Conservation (phyloP, 2,329 filamentous ascomycete genomes). For the Aspergillus latus region DNA sequence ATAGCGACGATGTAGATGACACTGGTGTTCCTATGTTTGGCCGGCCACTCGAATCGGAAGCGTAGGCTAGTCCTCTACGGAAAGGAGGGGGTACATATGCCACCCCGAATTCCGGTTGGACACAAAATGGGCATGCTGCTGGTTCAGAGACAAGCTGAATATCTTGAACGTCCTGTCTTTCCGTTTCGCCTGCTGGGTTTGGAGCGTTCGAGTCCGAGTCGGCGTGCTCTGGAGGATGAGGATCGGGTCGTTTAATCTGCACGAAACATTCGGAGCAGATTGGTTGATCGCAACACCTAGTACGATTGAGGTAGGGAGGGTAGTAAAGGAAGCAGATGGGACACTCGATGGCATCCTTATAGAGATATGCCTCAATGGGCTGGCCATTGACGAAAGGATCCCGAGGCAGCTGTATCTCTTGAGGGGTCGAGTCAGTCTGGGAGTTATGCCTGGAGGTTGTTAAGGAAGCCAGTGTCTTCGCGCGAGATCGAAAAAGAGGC, state of each 20-base stretch:
- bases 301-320: constrained; percentile 89
- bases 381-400: constrained; percentile 95
- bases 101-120: constrained; percentile 93
- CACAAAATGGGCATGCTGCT: constrained; percentile 90
- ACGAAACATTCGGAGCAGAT: constrained; percentile 99
- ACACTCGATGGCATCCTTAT: constrained; percentile 87
- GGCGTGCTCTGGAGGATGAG: constrained; percentile 79
- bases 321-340: constrained; percentile 97
- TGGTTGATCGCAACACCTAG: constrained; percentile 89
- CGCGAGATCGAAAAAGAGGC: constrained; percentile 73
- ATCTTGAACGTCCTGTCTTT: constrained; percentile 43
- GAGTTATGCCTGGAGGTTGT: constrained; percentile 73
- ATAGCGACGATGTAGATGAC: constrained; percentile 81
- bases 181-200: constrained; percentile 30
- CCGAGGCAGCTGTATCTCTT: constrained; percentile 74
- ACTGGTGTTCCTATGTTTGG: constrained; percentile 66
- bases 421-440: constrained; percentile 68
- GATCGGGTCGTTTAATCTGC: constrained; percentile 93
- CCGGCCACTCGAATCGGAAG: constrained; percentile 52
- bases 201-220: constrained; percentile 44
- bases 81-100: constrained; percentile 90
- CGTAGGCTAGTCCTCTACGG: constrained; percentile 75
- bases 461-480: constrained; percentile 84
- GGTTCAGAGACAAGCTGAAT: constrained; percentile 82
- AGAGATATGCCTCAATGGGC: constrained; percentile 85